These are phyloP conservation scores for Pseudozyma pruni DNA, from an alignment of 1,284 basidiomycete species.

Conservation along the genomic window DNA sequence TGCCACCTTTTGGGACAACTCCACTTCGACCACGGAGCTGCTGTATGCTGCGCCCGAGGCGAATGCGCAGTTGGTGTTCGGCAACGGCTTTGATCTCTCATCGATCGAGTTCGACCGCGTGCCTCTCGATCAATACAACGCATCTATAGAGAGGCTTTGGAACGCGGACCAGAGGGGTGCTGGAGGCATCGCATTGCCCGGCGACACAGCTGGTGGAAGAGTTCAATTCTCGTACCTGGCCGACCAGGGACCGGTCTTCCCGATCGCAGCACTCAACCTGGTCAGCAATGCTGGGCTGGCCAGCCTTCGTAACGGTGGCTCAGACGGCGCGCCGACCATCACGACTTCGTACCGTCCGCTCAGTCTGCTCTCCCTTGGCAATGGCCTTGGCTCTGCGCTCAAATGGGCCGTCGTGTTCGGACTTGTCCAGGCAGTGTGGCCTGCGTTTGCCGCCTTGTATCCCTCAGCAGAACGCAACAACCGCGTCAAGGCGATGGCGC, in stretches of 20 bases:
- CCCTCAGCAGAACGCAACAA: slow-evolving; percentile 77
- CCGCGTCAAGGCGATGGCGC: slow-evolving; percentile 80
- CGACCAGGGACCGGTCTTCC: slow-evolving; percentile 13
- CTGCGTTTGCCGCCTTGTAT: slow-evolving; percentile 82
- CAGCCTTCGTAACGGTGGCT: slow-evolving; percentile 7
- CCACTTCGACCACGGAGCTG: slow-evolving; percentile 12
- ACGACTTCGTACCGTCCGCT: slow-evolving; percentile 22
- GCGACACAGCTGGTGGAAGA: not conserved
- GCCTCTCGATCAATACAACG: slow-evolving; percentile 20
- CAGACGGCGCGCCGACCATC: slow-evolving; percentile 26
- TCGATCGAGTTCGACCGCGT: slow-evolving; percentile 21
- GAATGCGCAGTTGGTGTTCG: slow-evolving; percentile 20
- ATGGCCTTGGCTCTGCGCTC: slow-evolving; percentile 28
- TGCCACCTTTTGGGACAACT: slow-evolving; percentile 27
- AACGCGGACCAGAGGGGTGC: slow-evolving; percentile 9
- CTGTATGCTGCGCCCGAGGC: slow-evolving; percentile 29
- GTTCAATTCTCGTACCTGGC: slow-evolving; percentile 32
- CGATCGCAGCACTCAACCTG: slow-evolving; percentile 31
- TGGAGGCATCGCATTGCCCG: slow-evolving; percentile 22
- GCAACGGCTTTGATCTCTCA: slow-evolving; percentile 23
- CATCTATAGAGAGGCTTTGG: slow-evolving; percentile 8
- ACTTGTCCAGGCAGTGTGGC: slow-evolving; percentile 75
- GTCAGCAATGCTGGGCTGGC: slow-evolving; percentile 41
- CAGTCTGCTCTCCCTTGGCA: slow-evolving; percentile 27
- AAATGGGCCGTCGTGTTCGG: slow-evolving; percentile 45